These are phyloP conservation scores for Andrographis paniculata DNA, from an alignment of 305 asterid species.

Conservation along the genomic window DNA sequence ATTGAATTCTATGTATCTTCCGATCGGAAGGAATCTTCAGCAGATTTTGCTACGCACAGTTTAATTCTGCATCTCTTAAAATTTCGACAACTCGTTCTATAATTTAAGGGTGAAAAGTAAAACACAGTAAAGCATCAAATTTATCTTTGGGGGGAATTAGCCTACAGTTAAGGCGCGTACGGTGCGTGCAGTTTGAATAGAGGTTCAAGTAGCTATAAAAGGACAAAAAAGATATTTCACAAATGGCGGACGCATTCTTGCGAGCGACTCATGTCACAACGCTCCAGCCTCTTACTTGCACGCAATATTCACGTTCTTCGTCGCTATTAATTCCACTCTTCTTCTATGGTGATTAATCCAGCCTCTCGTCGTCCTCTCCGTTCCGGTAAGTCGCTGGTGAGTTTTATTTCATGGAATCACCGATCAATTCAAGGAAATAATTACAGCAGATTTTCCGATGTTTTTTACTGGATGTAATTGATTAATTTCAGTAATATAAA, in stretches of 20 bases:
- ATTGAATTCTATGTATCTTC: too few species aligned
- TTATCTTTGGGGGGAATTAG: not conserved
- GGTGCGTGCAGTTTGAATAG: conserved; percentile 18
- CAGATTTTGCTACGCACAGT: too few species aligned
- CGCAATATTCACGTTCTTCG: conserved; percentile 61
- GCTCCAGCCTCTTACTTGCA: conserved; percentile 39
- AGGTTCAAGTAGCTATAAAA: not conserved
- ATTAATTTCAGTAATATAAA: not conserved
- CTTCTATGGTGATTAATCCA: conserved; percentile 7
- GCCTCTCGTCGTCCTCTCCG: conserved; percentile 15
- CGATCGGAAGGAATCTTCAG: too few species aligned
- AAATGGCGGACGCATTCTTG: conserved; percentile 33
- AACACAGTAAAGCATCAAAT: not conserved
- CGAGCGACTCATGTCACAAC: conserved; percentile 43
- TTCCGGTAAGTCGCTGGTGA: conserved; percentile 12
- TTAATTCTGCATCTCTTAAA: too few species aligned
- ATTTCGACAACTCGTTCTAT: too few species aligned
- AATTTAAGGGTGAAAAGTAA: not conserved
- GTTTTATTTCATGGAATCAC: too few species aligned
- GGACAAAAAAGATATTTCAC: conserved; percentile 27
- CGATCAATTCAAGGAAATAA: not conserved
- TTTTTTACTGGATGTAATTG: too few species aligned
- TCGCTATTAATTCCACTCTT: not conserved
- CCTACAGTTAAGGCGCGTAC: conserved; percentile 10
- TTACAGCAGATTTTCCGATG: too few species aligned